These are phyloP conservation scores for Russula dissimulans DNA, from an alignment of 768 basidiomycete species.

Conservation along the genomic window DNA sequence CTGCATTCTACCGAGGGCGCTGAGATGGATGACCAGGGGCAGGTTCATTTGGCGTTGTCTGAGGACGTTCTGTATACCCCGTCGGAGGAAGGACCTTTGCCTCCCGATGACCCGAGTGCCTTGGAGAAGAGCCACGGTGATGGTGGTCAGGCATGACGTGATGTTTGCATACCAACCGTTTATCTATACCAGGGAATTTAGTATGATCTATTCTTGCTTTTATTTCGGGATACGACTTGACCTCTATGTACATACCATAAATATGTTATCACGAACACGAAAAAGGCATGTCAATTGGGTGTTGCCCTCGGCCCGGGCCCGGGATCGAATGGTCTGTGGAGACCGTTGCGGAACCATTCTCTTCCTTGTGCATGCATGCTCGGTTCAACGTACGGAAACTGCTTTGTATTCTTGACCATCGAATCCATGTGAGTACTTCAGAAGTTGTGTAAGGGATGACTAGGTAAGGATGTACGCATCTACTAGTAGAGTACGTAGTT, in stretches of 20 bases:
- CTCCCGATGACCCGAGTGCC: not conserved
- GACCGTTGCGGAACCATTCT: not conserved
- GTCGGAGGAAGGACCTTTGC: not conserved
- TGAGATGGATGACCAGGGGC: slow-evolving; percentile 51
- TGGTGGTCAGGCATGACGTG: not conserved
- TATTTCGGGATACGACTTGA: not conserved
- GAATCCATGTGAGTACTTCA: no score
- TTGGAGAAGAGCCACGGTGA: not conserved
- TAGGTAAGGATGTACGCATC: no score
- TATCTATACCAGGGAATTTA: not conserved
- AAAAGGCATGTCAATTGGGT: not conserved
- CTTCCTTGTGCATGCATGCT: not conserved
- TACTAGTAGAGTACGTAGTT: no score
- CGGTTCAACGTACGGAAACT: no score
- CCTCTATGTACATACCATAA: not conserved
- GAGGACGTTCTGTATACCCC: slow-evolving; percentile 16
- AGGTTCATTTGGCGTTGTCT: slow-evolving; percentile 42
- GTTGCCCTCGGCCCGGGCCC: not conserved
- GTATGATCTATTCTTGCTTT: not conserved
- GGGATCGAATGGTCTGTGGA: no score
- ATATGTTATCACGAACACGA: not conserved
- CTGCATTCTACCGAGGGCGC: slow-evolving; percentile 41
- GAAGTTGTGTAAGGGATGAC: no score
- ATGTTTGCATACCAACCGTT: not conserved
- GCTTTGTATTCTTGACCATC: no score